phyloP scores from a whole-genome alignment of 768 basidiomycete genomes.

The Suillus weaverae region DNA sequence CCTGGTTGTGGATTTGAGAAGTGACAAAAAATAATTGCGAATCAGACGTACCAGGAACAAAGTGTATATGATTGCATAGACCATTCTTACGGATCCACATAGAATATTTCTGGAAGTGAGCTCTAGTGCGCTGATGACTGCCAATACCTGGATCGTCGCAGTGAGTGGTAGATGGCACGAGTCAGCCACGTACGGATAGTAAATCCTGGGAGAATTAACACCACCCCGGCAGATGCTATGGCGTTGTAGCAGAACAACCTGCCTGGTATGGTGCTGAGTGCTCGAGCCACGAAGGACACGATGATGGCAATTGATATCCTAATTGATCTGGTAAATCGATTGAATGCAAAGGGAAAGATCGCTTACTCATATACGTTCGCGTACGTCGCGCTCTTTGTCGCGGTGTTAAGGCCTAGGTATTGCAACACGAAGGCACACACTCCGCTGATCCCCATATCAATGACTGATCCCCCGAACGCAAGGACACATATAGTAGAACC shows the following conservation, averaged over 20 bases:
- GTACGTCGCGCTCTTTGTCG: constrained; percentile 84
- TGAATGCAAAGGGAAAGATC: not conserved
- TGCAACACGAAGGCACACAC: constrained; percentile 67
- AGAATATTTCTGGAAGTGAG: constrained; percentile 79
- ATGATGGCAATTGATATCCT: constrained; percentile 86
- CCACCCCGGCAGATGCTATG: constrained; percentile 85
- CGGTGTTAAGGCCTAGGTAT: constrained; percentile 79
- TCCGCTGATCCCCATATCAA: constrained; percentile 85
- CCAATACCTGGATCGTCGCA: not conserved
- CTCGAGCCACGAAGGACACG: constrained; percentile 80
- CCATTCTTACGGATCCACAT: constrained; percentile 79
- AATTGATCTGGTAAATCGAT: not conserved
- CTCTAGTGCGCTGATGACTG: constrained; percentile 78
- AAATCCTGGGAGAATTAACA: constrained; percentile 89
- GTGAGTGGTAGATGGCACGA: constrained; percentile 6
- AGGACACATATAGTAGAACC: constrained; percentile 81
- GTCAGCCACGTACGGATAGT: constrained; percentile 63
- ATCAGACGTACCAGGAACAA: constrained; percentile 58
- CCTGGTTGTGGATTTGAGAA: constrained; percentile 40
- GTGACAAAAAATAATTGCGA: not conserved
- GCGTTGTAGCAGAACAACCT: constrained; percentile 87
- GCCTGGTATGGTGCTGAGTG: constrained; percentile 71
- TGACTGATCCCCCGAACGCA: constrained; percentile 76
- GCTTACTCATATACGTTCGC: constrained; percentile 95
- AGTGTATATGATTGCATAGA: constrained; percentile 86